Percentiles rank a stretch among this genome's conserved stretches.
These are phyloP conservation scores for Pythium sukuiense DNA, from an alignment of 352 stramenopile genomes.

Conservation along the genomic window DNA sequence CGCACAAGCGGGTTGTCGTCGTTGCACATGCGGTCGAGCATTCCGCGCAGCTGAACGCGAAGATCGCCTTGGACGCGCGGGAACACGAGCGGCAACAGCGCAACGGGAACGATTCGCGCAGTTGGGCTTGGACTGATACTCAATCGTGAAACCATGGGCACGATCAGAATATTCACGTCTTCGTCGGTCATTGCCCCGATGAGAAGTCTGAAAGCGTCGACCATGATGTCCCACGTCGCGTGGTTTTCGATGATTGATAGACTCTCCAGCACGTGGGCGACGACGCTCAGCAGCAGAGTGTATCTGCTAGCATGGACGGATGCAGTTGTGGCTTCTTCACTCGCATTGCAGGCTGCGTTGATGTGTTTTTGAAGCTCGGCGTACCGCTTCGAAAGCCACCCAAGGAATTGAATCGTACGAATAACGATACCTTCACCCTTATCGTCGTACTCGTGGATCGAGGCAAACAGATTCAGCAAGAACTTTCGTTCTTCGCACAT, in stretches of 20 bases:
- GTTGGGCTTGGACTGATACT: constrained; percentile 85
- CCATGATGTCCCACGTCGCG: constrained; percentile 88
- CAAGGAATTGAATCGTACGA: constrained; percentile 78
- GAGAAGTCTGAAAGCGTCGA: constrained; percentile 78
- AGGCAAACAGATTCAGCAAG: constrained; percentile 80
- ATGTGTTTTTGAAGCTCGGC: constrained; percentile 63
- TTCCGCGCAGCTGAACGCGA: constrained; percentile 78
- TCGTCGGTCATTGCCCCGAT: constrained; percentile 56
- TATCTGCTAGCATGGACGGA: constrained; percentile 38
- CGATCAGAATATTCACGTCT: constrained; percentile 62
- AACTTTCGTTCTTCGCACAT: constrained; percentile 82
- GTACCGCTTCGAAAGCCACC: constrained; percentile 73
- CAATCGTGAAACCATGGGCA: constrained; percentile 79
- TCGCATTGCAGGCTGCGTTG: constrained; percentile 20
- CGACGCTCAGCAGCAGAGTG: constrained; percentile 68
- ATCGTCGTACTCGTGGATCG: constrained; percentile 86
- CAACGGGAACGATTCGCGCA: constrained; percentile 79
- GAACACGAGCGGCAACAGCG: constrained; percentile 78
- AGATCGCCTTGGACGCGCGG: constrained; percentile 67
- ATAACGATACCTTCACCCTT: constrained; percentile 88
- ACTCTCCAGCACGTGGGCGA: constrained; percentile 82
- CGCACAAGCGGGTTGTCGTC: constrained; percentile 86
- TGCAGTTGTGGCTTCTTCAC: constrained; percentile 8
- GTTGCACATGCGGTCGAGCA: constrained; percentile 87
- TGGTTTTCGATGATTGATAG: constrained; percentile 90